Evolutionary conservation across 371 early-diverging fungal genomes (phyloP).

Genomic region (Fennellomyces sp.): DNA sequence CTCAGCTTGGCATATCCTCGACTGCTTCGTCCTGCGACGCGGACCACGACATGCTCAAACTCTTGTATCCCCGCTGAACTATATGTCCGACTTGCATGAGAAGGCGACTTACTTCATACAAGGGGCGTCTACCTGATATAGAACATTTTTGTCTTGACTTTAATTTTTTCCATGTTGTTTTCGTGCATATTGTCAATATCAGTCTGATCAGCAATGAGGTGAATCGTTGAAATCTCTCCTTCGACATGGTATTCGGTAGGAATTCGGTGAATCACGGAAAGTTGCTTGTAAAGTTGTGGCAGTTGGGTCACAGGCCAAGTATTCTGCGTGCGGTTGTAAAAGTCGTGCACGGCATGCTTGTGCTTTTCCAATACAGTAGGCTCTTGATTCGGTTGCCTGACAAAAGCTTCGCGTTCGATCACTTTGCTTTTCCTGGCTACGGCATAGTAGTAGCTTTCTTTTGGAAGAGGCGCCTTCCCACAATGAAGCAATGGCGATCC

Average conservation of each 20-base stretch:
- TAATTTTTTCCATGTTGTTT: constrained; percentile 1
- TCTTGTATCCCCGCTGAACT: not conserved
- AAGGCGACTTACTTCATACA: too few species aligned
- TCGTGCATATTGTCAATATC: constrained; percentile 16
- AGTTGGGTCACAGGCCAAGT: not conserved
- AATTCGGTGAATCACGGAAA: constrained; percentile 20
- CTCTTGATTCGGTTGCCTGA: constrained; percentile 2
- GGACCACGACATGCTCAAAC: constrained; percentile 11
- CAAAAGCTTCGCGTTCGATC: constrained; percentile 10
- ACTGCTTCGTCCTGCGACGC: constrained; percentile 17
- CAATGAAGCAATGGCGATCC: constrained; percentile 8
- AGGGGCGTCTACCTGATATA: constrained; percentile 21
- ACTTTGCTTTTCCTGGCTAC: not conserved
- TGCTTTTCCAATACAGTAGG: too few species aligned
- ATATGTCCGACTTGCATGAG: too few species aligned
- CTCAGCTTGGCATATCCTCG: constrained; percentile 16
- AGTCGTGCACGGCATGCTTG: not conserved
- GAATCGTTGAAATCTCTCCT: constrained; percentile 19
- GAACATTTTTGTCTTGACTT: constrained; percentile 6
- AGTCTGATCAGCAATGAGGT: constrained; percentile 14
- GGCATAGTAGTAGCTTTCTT: constrained; percentile 10
- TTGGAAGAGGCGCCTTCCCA: constrained; percentile 19
- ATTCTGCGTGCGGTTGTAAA: constrained; percentile 20
- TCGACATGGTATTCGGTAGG: constrained; percentile 10
- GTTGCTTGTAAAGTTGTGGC: constrained; percentile 6